Base-by-base conservation (phyloP, 768 basidiomycete genomes). In the Russula olivacea region DNA sequence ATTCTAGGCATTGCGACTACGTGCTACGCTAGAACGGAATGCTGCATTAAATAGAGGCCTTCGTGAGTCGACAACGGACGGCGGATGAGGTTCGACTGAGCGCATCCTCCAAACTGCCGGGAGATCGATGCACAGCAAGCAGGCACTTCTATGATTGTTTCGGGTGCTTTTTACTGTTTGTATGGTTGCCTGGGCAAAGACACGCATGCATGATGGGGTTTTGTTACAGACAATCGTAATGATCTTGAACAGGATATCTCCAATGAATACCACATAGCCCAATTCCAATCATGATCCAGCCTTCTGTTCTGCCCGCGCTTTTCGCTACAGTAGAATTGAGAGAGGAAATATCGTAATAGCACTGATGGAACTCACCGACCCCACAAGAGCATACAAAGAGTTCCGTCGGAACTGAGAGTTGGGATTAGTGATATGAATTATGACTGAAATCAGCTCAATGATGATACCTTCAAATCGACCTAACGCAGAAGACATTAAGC, bases 361-460 rank as follows among this genome's bases (percentile, higher is more conserved):
- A 34, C n/a, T 23, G 38, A 34, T 50, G 48, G 17, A 47, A 76
- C 88, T 70, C 71, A 92, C 91, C 55, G 89, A 89, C 72, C 91
- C 91, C 63, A 75, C 73, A 40, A 86, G 82, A 55, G 91, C 89
- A 72, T 80, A 81, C 66, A 81, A 81, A 59, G 89, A 82, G 73
- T 93, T 93, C 73, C 87, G 86, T 74, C 91, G 89, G 84, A 91
- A 92, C 91, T 93, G 74, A 48, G 32, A 63, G 36, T 38, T 65
- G 63, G 9, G 38, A 40, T 50, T 58, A 49, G 54, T n/a, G 34
- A 59, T 11, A 34, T 34, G n/a, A 23, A 17, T 25, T 38, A 51
- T 53, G 23, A 32, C 21, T 19, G 50, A 52, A 49, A 60, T 58
- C 53, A 59, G 30, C 40, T 56, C 63, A 50, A 55, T 19, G 47